Evolutionary conservation across 768 basidiomycete genomes (phyloP), one percentile per base, ranked within the genome.

Genomic region (Agaricus sinodeliciosus): DNA sequence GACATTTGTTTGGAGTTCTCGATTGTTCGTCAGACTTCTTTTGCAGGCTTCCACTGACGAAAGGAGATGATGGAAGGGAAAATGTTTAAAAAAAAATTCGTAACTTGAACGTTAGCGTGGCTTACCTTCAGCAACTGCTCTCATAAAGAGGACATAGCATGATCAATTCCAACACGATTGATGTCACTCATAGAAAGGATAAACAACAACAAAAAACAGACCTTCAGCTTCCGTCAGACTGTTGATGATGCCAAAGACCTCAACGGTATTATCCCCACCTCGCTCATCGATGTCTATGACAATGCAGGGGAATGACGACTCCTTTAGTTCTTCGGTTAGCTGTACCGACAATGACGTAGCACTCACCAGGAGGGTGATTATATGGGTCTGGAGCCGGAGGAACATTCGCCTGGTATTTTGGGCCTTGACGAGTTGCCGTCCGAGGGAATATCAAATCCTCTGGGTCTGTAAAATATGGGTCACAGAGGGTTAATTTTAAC

Each of bases 401-500:
- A 13, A 81, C 82, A 57, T 62, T 73, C 41, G 77, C 87, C 67
- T 97, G 94, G 63, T 80, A 97, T 63, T 90, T 93, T 37, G 83
- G 78, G 13, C 94, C 93, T 35, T 92, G 78, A n/a, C 94, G 85
- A 19, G 90, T 94, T 6, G 90, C 87, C 12, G 92, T 85, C 54
- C 93, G 86, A 55, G 95, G 94, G 66, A 94, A 97, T 65, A 98
- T 95, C 55, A 93, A 81, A 71, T 99, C 95, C 67, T 99, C 93
- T 43, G 91, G 84, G 75, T 98, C 95, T 94, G 67, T 58, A 46
- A 26, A 37, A 40, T 45, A 51, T 55, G 60, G 65, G 59, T 31
- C 31, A 31, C 31, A 64, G 62, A 60, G 58, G 64, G 43, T 34
- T 9, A 56, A 34, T 43, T 27, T 34, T 25, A 35, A 16, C 26